phyloP scores from a whole-genome alignment of 2,329 filamentous ascomycete species.

The Phoma sp. region DNA sequence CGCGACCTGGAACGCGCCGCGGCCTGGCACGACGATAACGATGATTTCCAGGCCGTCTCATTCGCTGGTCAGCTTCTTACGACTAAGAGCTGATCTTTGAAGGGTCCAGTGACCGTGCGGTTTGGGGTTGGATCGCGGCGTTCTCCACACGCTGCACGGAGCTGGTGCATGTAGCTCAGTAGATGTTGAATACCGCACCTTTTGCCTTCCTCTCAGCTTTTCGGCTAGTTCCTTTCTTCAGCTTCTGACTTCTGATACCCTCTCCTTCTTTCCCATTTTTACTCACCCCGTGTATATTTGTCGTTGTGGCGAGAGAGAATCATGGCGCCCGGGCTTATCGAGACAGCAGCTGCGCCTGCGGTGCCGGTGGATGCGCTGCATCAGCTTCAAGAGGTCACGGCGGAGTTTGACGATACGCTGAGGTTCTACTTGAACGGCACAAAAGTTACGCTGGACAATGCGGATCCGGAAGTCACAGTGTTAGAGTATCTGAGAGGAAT shows the following conservation, averaged over 20 bases:
- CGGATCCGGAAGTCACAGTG: conserved; percentile 90
- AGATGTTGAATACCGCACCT: conserved; percentile 5
- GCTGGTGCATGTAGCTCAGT: conserved; percentile 8
- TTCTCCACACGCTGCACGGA: conserved; percentile 15
- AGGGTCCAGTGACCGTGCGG: conserved; percentile 11
- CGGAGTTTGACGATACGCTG: conserved; percentile 83
- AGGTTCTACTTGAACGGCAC: conserved; percentile 96
- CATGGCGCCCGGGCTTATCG: conserved; percentile 67
- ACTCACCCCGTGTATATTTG: neutral
- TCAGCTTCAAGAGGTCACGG: conserved; percentile 70
- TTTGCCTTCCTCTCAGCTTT: conserved; percentile 14
- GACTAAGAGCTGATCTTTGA: conserved; percentile 8
- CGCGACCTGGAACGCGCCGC: conserved; percentile 19
- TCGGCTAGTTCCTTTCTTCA: too few species aligned
- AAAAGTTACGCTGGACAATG: conserved; percentile 80
- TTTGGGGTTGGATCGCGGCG: conserved; percentile 11
- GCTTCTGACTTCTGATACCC: neutral
- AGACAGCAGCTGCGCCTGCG: conserved; percentile 51
- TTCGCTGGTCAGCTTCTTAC: conserved; percentile 20
- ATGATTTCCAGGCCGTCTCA: conserved; percentile 22
- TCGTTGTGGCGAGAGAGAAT: neutral
- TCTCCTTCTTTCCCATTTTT: neutral
- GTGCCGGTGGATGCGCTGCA: conserved; percentile 54
- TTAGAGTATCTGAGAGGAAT: conserved; percentile 93
- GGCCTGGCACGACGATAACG: conserved; percentile 13